Evolutionary conservation across 164 flowering plant genomes (phyloP).

Genomic region (Buxus sempervirens): DNA sequence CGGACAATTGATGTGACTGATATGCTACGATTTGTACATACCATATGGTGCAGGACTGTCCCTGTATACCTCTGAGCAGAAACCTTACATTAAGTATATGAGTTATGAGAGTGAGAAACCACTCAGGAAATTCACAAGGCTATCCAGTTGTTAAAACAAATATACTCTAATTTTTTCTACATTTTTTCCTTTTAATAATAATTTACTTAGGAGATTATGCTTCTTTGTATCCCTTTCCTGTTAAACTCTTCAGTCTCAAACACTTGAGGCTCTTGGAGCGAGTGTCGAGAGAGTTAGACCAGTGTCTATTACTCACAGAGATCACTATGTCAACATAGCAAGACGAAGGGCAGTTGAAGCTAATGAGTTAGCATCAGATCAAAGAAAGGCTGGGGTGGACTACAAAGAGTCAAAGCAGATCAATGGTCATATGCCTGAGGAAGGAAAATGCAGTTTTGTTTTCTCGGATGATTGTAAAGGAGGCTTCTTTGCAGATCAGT

Average conservation of each 20-base stretch:
- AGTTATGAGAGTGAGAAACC: too few species aligned
- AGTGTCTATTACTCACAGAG: constrained; percentile 89
- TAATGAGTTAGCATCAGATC: constrained; percentile 49
- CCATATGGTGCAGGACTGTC: too few species aligned
- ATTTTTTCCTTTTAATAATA: neutral
- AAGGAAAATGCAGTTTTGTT: constrained; percentile 21
- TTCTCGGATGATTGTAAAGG: constrained; percentile 51
- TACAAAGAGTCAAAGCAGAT: constrained; percentile 20
- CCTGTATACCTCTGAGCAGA: too few species aligned
- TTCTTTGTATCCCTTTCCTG: neutral
- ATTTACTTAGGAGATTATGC: too few species aligned
- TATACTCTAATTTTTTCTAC: neutral
- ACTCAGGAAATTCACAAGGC: too few species aligned
- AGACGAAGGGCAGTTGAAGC: constrained; percentile 83
- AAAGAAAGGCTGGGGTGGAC: constrained; percentile 19
- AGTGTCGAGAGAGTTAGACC: constrained; percentile 96
- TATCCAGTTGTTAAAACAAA: too few species aligned
- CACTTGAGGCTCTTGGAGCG: constrained; percentile 95
- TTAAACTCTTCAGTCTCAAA: constrained; percentile 62
- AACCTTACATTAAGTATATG: too few species aligned
- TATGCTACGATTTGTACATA: too few species aligned
- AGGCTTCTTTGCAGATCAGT: constrained; percentile 97
- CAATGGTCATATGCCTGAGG: constrained; percentile 32
- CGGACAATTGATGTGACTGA: too few species aligned
- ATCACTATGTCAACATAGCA: constrained; percentile 89